These are phyloP conservation scores for Pseudoneurospora amorphoporcata DNA, from an alignment of 495 filamentous ascomycete genomes.

Conservation along the genomic window DNA sequence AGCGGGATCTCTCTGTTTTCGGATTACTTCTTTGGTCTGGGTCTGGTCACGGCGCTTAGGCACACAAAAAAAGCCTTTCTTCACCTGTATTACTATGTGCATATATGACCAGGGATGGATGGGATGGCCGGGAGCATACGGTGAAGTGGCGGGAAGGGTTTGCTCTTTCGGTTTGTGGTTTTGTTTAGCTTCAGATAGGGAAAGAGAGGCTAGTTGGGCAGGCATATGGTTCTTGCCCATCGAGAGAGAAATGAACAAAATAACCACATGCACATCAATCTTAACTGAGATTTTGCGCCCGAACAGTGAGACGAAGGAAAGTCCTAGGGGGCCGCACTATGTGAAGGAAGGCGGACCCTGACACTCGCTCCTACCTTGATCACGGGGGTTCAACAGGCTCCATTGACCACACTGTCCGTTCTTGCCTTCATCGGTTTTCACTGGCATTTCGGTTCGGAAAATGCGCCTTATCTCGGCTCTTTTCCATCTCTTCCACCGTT, in stretches of 20 bases:
- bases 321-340: too few relatives aligned
- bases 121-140: background rate
- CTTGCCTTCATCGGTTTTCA: background rate
- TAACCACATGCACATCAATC: background rate
- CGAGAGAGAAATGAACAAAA: background rate
- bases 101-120: background rate
- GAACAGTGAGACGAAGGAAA: background rate
- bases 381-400: background rate
- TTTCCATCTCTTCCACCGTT: background rate
- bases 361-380: background rate
- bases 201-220: background rate
- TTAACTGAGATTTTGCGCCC: background rate
- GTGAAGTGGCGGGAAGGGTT: background rate
- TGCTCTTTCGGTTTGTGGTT: background rate
- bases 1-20: background rate
- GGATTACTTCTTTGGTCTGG: background rate
- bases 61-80: background rate
- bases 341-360: background rate
- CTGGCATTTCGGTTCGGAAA: background rate
- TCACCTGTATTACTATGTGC: background rate
- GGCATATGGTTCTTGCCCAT: background rate
- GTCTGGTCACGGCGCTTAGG: background rate
- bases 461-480: background rate
- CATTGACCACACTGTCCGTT: background rate
- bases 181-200: background rate